These are phyloP conservation scores for Acanthamoeba healyi DNA, from an alignment of 208 protist species.

Conservation along the genomic window DNA sequence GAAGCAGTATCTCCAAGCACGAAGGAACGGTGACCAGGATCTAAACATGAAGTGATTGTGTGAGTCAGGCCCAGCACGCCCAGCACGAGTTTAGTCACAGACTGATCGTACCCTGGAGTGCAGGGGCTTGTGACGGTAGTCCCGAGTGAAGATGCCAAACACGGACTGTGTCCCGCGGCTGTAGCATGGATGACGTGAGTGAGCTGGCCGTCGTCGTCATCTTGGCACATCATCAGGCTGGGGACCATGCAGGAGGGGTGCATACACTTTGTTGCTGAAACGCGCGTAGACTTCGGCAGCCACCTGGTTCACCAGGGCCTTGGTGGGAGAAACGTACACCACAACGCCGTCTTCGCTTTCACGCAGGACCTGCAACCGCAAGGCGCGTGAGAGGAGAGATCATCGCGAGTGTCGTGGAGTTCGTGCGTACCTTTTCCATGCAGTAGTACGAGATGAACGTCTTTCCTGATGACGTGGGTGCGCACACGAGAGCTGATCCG, in stretches of 20 bases:
- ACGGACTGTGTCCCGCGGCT: conserved; percentile 2
- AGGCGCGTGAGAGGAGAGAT: not conserved
- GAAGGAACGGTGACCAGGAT: conserved; percentile 95
- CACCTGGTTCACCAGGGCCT: conserved; percentile 96
- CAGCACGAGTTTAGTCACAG: not conserved
- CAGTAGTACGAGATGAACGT: conserved; percentile 98
- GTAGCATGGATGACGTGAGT: not conserved
- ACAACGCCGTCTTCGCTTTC: conserved; percentile 92
- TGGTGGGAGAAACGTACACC: conserved; percentile 95
- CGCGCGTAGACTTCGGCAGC: conserved; percentile 94
- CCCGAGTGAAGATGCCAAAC: conserved; percentile 79
- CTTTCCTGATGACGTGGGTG: conserved; percentile 96
- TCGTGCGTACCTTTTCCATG: conserved; percentile 94
- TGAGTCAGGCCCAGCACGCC: too few relatives aligned
- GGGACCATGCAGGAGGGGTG: not conserved
- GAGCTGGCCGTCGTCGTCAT: too few relatives aligned
- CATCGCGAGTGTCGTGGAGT: conserved; percentile 86
- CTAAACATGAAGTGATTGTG: conserved; percentile 92
- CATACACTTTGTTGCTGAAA: conserved; percentile 87
- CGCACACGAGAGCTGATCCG: conserved; percentile 95
- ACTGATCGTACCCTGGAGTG: conserved; percentile 94
- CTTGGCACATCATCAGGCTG: not conserved
- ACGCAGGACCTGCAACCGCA: conserved; percentile 40
- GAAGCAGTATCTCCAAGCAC: conserved; percentile 94
- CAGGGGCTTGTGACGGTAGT: conserved; percentile 88